Base-by-base conservation (phyloP, 2,329 filamentous ascomycete genomes). In the Xylariaceae sp. region DNA sequence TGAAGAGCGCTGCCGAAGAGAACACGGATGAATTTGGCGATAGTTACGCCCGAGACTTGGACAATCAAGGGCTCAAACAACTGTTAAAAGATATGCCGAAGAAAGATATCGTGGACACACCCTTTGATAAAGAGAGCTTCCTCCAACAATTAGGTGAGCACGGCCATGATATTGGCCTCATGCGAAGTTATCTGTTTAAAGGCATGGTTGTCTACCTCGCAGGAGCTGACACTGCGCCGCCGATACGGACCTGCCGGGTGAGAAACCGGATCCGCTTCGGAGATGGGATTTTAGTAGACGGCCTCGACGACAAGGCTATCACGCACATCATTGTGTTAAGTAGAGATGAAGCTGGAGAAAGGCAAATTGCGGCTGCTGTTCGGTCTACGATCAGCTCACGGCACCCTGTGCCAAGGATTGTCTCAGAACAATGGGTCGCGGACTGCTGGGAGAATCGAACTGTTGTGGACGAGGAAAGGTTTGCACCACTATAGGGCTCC, bases 371-470 rank as follows among this genome's bases (percentile, higher is more conserved):
- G 4, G 77, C 73, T 4, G 73, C 74, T n/a, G 69, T 87, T 11
- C 76, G 82, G 28, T 69, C 75, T 4, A 66, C 70, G 45, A 74
- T 85, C 16, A 81, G 82, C 56, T 66, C 65, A 17, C 72, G 81
- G 49, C 72, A 69, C 6, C 75, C 70, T 50, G 74, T 92, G 31
- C 91, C 93, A 0, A 80, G 91, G 62, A 74, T 94, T 6, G 89
- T 97, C 2, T 82, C 77, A 0, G 72, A 80, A 8, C 78, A 79
- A 12, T 99, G 95, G 95, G 75, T 97, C 0, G 82, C 87, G 47
- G 86, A 89, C 49, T 91, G 90, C 67, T 96, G 93, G 92, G 79
- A 79, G 56, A 91, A 94, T 71, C 82, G 80, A 62, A 96, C 92
- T 1, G 69, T 90, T 59, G 72, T 97, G 43, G 91, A 96, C 63